These are phyloP conservation scores for Rhodotorula mucilaginosa DNA, from an alignment of 1,284 basidiomycete species.

Conservation along the genomic window DNA sequence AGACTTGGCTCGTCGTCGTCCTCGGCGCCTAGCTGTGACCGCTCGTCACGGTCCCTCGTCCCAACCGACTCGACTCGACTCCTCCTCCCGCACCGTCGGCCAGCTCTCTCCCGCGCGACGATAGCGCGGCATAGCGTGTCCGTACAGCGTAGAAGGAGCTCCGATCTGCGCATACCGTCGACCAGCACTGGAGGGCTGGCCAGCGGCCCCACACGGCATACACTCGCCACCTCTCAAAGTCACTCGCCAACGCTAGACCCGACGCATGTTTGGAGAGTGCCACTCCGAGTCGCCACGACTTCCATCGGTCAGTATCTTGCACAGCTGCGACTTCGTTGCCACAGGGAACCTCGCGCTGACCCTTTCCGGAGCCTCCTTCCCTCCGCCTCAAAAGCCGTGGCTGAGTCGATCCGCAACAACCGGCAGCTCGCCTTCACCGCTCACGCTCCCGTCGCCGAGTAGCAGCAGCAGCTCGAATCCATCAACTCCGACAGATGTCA, in stretches of 20 bases:
- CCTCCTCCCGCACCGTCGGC: too few relatives aligned
- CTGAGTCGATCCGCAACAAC: conserved; percentile 1
- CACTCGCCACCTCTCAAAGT: neutral
- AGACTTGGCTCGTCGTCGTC: too few relatives aligned
- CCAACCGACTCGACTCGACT: too few relatives aligned
- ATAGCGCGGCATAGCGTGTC: too few relatives aligned
- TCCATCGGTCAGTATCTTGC: conserved; percentile 31
- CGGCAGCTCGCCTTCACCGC: conserved; percentile 22
- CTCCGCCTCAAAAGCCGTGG: conserved; percentile 10
- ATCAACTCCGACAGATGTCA: neutral
- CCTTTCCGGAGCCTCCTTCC: neutral
- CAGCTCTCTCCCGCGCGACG: too few relatives aligned
- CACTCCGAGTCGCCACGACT: conserved; percentile 25
- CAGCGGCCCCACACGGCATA: conserved; percentile 4
- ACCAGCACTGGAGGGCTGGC: too few relatives aligned
- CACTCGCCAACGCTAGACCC: neutral
- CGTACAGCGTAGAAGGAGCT: too few relatives aligned
- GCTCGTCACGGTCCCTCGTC: too few relatives aligned
- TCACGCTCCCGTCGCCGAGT: conserved; percentile 8
- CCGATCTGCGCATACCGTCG: too few relatives aligned
- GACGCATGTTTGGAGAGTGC: conserved; percentile 32
- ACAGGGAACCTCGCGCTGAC: too few relatives aligned
- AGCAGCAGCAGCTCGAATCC: neutral
- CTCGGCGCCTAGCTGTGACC: too few relatives aligned
- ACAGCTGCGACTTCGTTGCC: too few relatives aligned